Conservation (phyloP, 2,329 filamentous ascomycete genomes). For the Ceratocystis eucalypticola region DNA sequence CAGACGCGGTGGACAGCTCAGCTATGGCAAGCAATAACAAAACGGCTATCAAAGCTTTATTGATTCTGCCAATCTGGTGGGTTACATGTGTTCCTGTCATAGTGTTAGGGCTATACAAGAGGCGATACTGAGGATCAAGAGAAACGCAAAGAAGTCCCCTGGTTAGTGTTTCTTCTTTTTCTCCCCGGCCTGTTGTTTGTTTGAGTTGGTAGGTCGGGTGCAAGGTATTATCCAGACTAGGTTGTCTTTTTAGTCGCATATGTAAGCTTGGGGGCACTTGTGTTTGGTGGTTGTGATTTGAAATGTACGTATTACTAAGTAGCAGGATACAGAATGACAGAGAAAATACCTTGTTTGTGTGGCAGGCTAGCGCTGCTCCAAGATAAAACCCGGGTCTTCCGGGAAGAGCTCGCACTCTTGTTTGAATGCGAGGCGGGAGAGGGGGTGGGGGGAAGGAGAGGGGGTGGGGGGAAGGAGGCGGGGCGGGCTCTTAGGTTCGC, state of each 20-base stretch:
- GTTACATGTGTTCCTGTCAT: no score
- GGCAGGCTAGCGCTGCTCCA: neutral
- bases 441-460: no score
- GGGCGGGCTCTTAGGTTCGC: neutral
- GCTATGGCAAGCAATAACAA: no score
- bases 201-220: neutral
- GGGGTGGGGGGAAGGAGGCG: neutral
- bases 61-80: neutral
- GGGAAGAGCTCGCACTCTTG: neutral
- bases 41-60: neutral
- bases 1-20: neutral
- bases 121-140: no score
- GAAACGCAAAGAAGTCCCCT: no score
- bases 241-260: neutral
- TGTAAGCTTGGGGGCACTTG: neutral
- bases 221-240: no score
- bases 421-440: neutral
- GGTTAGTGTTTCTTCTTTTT: neutral
- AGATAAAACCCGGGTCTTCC: neutral
- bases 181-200: neutral
- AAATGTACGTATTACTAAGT: neutral
- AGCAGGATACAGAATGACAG: neutral
- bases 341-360: neutral
- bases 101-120: no score
- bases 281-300: neutral